Base-by-base conservation (phyloP, 2,329 filamentous ascomycete species). In the Colletotrichum sp. region DNA sequence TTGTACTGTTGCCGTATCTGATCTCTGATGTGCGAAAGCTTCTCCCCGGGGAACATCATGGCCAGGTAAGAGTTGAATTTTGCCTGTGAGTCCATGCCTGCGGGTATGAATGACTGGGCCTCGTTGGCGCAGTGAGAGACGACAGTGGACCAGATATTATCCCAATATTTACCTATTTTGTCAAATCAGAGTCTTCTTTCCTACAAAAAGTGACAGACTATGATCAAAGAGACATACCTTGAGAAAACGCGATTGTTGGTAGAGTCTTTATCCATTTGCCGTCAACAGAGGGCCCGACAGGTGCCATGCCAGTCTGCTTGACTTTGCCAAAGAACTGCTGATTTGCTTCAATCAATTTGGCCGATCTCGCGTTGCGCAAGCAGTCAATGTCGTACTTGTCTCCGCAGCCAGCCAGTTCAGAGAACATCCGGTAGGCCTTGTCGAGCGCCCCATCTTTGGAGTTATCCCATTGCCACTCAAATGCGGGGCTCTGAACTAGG, bases 401-500 rank as follows among this genome's bases (percentile, higher is more conserved):
- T 6, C 77, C 36, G 66, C 83, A 84, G 9, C 83, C 83, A 19
- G 83, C 81, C 6, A 84, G 78, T 2, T 77, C 65, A 13, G 81
- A 81, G 71, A 86, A 86, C 19, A 78, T 78, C 16, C 82, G 79
- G 74, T 84, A 85, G 5, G 77, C 80, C 13, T 76, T 72, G 39
- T 85, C 81, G 30, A 83, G 78, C 4, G 68, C 75, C 8, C 81
- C 83, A 5, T 77, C 78, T 19, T 82, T 80, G 74, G 39, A 66
- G 39, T 66, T 66, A 8, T 85, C 83, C 80, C 82, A 84, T 78
- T 82, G 83, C 34, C 80, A 79, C 78, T 85, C 81, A 74, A 81
- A 85, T 13, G 84, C 83, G 2, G 84, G 83, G 11, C 82, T 84
- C 67, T 85, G 82, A 9, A 84, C 67, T 30, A 86, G 81, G 61